A percentile compares a stretch with the other conserved stretches of the same genome.
Evolutionary conservation across 2,329 filamentous ascomycete genomes (phyloP).

Genomic region (Aspergillus ibericus): DNA sequence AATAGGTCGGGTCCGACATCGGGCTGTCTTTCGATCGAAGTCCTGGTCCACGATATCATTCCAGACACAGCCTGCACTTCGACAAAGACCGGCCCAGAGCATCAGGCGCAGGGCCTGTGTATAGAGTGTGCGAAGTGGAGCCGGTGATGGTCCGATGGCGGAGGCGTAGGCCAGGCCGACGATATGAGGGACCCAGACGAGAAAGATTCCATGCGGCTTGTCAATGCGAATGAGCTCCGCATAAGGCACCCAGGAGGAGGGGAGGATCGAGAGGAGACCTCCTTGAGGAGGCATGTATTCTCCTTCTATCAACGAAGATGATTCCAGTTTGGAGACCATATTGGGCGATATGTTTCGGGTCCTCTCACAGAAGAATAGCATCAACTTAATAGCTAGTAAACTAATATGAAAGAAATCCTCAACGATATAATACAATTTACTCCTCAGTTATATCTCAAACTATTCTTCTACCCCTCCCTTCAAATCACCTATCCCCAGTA

Average conservation of each 20-base stretch:
- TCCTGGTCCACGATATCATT: not conserved
- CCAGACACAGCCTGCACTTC: not conserved
- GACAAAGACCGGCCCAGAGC: not conserved
- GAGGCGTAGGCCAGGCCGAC: constrained; percentile 82
- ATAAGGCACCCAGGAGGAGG: constrained; percentile 9
- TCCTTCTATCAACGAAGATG: not conserved
- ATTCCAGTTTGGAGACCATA: not conserved
- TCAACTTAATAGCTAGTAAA: too few species aligned
- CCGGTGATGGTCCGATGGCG: constrained; percentile 52
- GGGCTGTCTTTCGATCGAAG: not conserved
- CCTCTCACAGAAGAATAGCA: not conserved
- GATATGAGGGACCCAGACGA: constrained; percentile 81
- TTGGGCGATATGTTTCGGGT: not conserved
- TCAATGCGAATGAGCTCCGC: constrained; percentile 58
- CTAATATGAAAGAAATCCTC: too few species aligned
- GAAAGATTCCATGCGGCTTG: constrained; percentile 79
- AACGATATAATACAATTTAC: too few species aligned
- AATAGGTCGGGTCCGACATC: not conserved
- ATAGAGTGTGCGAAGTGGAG: constrained; percentile 55
- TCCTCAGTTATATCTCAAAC: too few species aligned
- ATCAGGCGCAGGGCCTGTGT: constrained; percentile 46
- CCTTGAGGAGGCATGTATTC: not conserved
- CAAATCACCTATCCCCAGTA: too few species aligned
- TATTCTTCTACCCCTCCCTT: too few species aligned
- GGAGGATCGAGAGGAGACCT: not conserved